Evolutionary conservation across 202 grass and related monocot genomes (phyloP), one percentile per base, ranked within the genome.

Genomic region (Tripidium arundinaceum): DNA sequence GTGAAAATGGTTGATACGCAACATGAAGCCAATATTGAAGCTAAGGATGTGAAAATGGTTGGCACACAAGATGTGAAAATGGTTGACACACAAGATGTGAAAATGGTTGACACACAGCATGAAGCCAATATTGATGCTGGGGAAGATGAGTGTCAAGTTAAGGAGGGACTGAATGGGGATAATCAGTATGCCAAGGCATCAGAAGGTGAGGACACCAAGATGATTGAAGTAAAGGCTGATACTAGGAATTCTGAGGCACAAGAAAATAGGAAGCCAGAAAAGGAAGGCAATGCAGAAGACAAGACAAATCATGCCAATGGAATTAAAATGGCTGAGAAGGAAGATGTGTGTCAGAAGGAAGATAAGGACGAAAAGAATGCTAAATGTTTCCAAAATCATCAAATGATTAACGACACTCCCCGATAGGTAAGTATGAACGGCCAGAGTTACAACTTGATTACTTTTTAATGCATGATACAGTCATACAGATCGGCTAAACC

Each of bases 151-250:
- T 72, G 43, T 31, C 25, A 47, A 87, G 70, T 83, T 39, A 80
- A 49, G 21, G 37, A 73, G 28, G 46, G 4, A 54, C 11, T 13
- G 28, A 54, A 21, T 52, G 46, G 3, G 29, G 71, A 57, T 74
- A 15, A 22, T 58, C 71, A 74, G 4, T 29, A 55, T 58, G 31
- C n/a, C 43, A 72, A n/a, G 71, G n/a, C 19, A 68, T 40, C 38
- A 79, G 79, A 58, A 54, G 80, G 76, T 13, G 42, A 50, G 33
- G 73, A 73, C 40, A 71, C 40, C 42, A 82, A 78, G 41, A 82
- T 90, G 81, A 70, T 19, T 65, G 85, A 67, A 43, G 83, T 62
- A 45, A 68, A 90, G 67, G 7, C 5, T 38, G 69, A 39, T 55
- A 61, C 14, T 13, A 49, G 77, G 21, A 40, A 33, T 67, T 36